Percentiles rank a stretch among this genome's conserved stretches.
Conservation (phyloP, 352 stramenopile genomes). For the Pythium phragmiticola region DNA sequence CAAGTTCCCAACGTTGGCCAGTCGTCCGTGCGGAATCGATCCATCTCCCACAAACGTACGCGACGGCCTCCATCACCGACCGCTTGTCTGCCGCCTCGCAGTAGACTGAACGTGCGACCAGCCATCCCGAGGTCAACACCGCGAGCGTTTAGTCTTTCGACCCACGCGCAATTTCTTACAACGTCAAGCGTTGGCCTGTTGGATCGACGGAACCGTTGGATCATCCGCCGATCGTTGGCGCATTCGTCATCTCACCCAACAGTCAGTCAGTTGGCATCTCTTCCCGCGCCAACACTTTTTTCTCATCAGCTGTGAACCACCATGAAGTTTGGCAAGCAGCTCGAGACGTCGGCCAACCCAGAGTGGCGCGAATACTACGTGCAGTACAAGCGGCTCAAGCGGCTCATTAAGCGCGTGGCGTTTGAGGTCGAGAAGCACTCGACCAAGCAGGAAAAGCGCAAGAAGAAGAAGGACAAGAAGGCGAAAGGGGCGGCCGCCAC, state of each 20-base stretch:
- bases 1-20: not conserved
- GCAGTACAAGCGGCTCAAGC: slow-evolving; percentile 91
- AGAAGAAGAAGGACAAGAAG: slow-evolving; percentile 34
- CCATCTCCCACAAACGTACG: not conserved
- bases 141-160: too few species aligned
- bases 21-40: not conserved
- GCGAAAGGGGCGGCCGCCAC: slow-evolving; percentile 15
- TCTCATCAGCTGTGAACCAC: not conserved
- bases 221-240: not conserved
- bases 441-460: slow-evolving; percentile 70
- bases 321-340: slow-evolving; percentile 94
- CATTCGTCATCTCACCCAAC: not conserved
- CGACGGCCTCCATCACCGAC: not conserved
- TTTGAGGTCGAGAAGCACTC: slow-evolving; percentile 87
- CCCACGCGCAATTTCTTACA: not conserved
- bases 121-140: too few species aligned
- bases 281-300: slow-evolving; percentile 3
- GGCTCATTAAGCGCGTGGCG: slow-evolving; percentile 88
- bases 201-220: not conserved
- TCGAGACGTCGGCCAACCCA: slow-evolving; percentile 88
- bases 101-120: too few species aligned
- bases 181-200: not conserved
- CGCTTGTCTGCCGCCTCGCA: too few species aligned
- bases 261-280: not conserved
- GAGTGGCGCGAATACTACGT: slow-evolving; percentile 90